These are phyloP conservation scores for Microbotryum silenes-acaulis DNA, from an alignment of 1,284 basidiomycete species.

Conservation along the genomic window DNA sequence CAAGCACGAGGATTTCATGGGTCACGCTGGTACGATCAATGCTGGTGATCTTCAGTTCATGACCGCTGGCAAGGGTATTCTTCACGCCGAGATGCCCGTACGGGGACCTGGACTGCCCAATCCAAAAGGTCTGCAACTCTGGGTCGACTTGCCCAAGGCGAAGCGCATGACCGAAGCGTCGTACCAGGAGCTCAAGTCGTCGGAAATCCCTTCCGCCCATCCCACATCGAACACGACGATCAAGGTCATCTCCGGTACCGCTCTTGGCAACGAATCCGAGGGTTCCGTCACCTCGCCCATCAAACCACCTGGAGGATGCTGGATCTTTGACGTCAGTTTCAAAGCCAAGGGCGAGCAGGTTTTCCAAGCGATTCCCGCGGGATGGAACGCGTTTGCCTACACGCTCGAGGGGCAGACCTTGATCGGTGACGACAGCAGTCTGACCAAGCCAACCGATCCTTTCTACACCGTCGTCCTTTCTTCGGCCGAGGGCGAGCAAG, in stretches of 20 bases:
- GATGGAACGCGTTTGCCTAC: constrained; percentile 42
- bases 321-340: constrained; percentile 80
- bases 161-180: constrained; percentile 65
- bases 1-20: constrained; percentile 85
- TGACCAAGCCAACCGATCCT: constrained; percentile 39
- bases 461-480: constrained; percentile 50
- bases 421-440: constrained; percentile 4
- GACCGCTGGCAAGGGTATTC: constrained; percentile 65
- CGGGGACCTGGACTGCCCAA: constrained; percentile 59
- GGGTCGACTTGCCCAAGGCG: constrained; percentile 84
- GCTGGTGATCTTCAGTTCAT: constrained; percentile 91
- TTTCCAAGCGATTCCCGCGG: constrained; percentile 71
- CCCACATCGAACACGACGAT: constrained; percentile 61
- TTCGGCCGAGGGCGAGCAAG: constrained; percentile 54
- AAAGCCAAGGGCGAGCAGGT: constrained; percentile 55
- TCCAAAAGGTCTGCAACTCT: constrained; percentile 77
- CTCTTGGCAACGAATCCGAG: constrained; percentile 51
- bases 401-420: constrained; percentile 23
- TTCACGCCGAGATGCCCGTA: constrained; percentile 64
- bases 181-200: constrained; percentile 48
- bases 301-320: constrained; percentile 79
- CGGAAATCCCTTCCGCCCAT: constrained; percentile 47
- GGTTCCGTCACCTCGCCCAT: constrained; percentile 67
- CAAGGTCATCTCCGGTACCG: constrained; percentile 81
- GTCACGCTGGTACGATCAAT: constrained; percentile 59